A percentile compares a stretch with the other conserved stretches of the same genome.
phyloP scores from a whole-genome alignment of 2,329 filamentous ascomycete genomes.

The Aphanocladium album region DNA sequence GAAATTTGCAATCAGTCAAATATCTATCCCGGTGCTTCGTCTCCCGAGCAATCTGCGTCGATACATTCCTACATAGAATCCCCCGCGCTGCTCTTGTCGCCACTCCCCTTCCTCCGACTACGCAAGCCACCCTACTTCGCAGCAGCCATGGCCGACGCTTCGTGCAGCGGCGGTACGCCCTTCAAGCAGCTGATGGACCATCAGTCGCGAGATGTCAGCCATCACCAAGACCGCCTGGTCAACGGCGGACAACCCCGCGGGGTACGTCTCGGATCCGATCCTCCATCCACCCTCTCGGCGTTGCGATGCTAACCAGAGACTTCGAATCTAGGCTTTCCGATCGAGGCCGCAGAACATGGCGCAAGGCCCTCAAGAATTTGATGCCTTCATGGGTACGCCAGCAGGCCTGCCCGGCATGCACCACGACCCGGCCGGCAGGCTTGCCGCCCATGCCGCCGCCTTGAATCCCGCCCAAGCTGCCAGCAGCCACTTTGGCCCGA shows the following conservation, averaged over 20 bases:
- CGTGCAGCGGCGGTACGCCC: constrained; percentile 37
- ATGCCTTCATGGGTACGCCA: constrained; percentile 29
- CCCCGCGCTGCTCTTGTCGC: not conserved
- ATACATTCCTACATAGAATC: not conserved
- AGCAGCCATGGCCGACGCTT: constrained; percentile 34
- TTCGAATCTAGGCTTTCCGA: constrained; percentile 31
- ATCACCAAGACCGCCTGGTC: constrained; percentile 36
- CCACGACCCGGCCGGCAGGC: constrained; percentile 29
- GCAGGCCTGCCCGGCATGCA: constrained; percentile 24
- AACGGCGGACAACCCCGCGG: constrained; percentile 24
- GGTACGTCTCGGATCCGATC: constrained; percentile 22
- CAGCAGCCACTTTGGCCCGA: constrained; percentile 3
- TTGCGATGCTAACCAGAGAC: not conserved
- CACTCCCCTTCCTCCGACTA: not conserved
- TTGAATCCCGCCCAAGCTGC: constrained; percentile 24
- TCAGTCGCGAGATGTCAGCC: constrained; percentile 36
- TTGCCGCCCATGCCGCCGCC: constrained; percentile 31
- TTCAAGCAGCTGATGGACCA: constrained; percentile 40
- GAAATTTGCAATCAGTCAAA: not conserved
- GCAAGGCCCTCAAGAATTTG: constrained; percentile 28
- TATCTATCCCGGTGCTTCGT: not conserved
- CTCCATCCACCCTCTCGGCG: not conserved
- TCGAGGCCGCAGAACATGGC: constrained; percentile 23
- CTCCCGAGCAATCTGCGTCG: too few relatives aligned
- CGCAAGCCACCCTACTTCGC: not conserved